These are phyloP conservation scores for Peronospora belbahrii DNA, from an alignment of 352 stramenopile species.

Conservation along the genomic window DNA sequence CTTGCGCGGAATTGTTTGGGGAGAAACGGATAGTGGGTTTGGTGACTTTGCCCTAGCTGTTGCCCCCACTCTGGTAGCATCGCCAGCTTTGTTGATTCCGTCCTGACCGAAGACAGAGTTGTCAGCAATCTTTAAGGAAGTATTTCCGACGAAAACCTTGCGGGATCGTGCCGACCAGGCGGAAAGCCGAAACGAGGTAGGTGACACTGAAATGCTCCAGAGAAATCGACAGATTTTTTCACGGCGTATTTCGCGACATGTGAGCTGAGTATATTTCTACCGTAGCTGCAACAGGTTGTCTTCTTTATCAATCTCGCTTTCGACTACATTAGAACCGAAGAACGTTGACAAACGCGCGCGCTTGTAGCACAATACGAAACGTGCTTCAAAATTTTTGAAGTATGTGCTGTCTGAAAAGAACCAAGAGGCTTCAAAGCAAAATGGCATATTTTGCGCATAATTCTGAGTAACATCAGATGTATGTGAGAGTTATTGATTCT, in stretches of 20 bases:
- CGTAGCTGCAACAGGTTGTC: conserved; percentile 9
- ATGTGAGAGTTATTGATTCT: conserved; percentile 36
- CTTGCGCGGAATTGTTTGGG: conserved; percentile 8
- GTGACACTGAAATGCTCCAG: neutral
- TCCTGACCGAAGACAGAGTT: conserved; percentile 25
- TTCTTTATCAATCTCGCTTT: conserved; percentile 10
- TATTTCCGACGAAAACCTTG: conserved; percentile 21
- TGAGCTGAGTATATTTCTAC: conserved; percentile 24
- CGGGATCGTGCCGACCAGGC: neutral
- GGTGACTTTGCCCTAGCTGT: conserved; percentile 19
- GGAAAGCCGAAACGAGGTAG: conserved; percentile 4
- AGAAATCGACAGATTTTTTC: conserved; percentile 16
- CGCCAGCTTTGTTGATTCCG: neutral
- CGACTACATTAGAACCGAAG: conserved; percentile 7
- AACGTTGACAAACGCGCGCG: conserved; percentile 4
- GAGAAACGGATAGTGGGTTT: conserved; percentile 28
- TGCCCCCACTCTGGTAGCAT: neutral
- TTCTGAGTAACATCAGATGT: conserved; percentile 53
- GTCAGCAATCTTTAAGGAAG: conserved; percentile 28
- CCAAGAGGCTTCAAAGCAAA: conserved; percentile 55
- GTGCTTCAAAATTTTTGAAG: conserved; percentile 55
- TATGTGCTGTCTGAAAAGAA: conserved; percentile 72
- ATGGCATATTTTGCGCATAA: conserved; percentile 64
- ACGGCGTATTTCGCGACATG: conserved; percentile 18
- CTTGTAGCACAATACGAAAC: conserved; percentile 13